Evolutionary conservation across 495 filamentous ascomycete species (phyloP).

Genomic region (Tetracladium marchalianum): DNA sequence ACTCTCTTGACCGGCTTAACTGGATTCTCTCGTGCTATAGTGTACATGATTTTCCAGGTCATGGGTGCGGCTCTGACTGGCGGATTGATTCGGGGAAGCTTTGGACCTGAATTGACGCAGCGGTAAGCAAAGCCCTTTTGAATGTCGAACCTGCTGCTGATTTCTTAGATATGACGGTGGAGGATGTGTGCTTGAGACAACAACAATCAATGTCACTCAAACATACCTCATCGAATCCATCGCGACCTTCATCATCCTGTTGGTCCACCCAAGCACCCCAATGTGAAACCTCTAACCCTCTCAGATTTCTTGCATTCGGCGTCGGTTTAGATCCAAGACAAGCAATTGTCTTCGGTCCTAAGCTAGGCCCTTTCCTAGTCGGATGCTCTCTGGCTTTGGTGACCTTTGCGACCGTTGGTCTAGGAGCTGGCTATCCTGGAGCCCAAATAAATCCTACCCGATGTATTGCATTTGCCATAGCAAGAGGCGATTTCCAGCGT

Average conservation of each 20-base stretch:
- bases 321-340: slow-evolving; percentile 50
- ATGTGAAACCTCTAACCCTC: slow-evolving; percentile 1
- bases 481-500: slow-evolving; percentile 18
- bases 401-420: slow-evolving; percentile 33
- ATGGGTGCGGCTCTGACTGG: slow-evolving; percentile 36
- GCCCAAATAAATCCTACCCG: slow-evolving; percentile 25
- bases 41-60: slow-evolving; percentile 35
- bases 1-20: slow-evolving; percentile 41
- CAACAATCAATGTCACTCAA: slow-evolving; percentile 17
- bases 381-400: slow-evolving; percentile 37
- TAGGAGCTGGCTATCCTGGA: slow-evolving; percentile 36
- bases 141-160: neutral
- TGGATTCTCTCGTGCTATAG: slow-evolving; percentile 32
- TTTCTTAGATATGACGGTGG: slow-evolving; percentile 21
- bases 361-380: slow-evolving; percentile 45
- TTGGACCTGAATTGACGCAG: slow-evolving; percentile 20
- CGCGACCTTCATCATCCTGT: slow-evolving; percentile 30
- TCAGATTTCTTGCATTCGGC: slow-evolving; percentile 33
- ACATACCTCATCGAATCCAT: slow-evolving; percentile 37
- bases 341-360: slow-evolving; percentile 39
- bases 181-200: slow-evolving; percentile 24
- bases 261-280: neutral
- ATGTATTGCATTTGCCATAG: slow-evolving; percentile 21
- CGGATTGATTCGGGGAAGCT: slow-evolving; percentile 25
- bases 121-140: slow-evolving; percentile 4